Percentiles rank a stretch among this genome's conserved stretches.
Evolutionary conservation across 2,329 filamentous ascomycete genomes (phyloP).

Genomic region (Aspergillus aculeatus): DNA sequence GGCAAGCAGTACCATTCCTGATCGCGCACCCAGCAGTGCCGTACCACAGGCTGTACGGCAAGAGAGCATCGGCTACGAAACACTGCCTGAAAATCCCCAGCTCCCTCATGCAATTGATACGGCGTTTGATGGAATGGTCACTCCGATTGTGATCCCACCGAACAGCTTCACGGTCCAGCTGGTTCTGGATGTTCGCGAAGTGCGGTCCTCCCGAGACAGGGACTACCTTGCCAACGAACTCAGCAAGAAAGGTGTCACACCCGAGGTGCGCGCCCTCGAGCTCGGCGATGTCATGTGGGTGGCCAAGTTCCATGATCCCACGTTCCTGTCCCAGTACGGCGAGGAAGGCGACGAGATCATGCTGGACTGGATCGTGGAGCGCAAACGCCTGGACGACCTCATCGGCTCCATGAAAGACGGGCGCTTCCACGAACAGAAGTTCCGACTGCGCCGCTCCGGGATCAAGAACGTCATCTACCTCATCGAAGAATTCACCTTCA

Average conservation of each 20-base stretch:
- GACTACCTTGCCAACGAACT: slow-evolving; percentile 76
- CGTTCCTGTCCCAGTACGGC: slow-evolving; percentile 56
- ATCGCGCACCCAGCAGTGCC: background rate
- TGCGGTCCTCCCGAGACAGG: slow-evolving; percentile 69
- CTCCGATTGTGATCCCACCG: slow-evolving; percentile 61
- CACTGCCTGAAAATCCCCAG: slow-evolving; percentile 1
- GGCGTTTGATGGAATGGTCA: slow-evolving; percentile 38
- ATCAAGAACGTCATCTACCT: slow-evolving; percentile 77
- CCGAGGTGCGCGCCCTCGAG: slow-evolving; percentile 67
- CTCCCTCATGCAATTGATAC: background rate
- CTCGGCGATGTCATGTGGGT: slow-evolving; percentile 79
- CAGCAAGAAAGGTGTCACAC: slow-evolving; percentile 61
- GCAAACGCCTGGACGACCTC: slow-evolving; percentile 77
- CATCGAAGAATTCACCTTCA: slow-evolving; percentile 69
- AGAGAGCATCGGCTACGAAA: slow-evolving; percentile 13
- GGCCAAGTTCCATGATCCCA: slow-evolving; percentile 65
- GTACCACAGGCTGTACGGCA: background rate
- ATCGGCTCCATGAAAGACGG: slow-evolving; percentile 79
- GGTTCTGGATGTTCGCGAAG: slow-evolving; percentile 72
- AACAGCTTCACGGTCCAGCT: slow-evolving; percentile 70
- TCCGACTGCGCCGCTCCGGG: slow-evolving; percentile 69
- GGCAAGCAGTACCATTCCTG: background rate
- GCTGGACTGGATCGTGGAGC: slow-evolving; percentile 76
- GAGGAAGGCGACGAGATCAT: slow-evolving; percentile 64
- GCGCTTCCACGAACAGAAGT: slow-evolving; percentile 81